Conservation (phyloP, 768 basidiomycete species). For the Agrocybe chaxingu region DNA sequence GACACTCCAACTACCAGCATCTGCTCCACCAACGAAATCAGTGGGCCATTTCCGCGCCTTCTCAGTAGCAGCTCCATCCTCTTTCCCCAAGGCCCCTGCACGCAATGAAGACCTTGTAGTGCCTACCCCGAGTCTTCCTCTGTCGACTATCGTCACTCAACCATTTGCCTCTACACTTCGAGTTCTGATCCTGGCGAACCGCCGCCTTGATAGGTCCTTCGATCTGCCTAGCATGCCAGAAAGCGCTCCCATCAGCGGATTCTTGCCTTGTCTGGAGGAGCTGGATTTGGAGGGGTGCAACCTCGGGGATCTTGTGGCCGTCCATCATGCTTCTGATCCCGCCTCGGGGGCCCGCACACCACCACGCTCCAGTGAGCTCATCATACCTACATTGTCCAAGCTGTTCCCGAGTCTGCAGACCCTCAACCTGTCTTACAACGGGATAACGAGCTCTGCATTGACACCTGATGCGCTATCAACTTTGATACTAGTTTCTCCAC, state of each 20-base stretch:
- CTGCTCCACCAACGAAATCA: slow-evolving; percentile 48
- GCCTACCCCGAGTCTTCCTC: slow-evolving; percentile 66
- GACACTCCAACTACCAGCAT: slow-evolving; percentile 64
- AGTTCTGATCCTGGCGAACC: slow-evolving; percentile 56
- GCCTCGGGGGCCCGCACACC: slow-evolving; percentile 31
- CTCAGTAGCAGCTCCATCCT: slow-evolving; percentile 42
- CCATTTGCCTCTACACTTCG: slow-evolving; percentile 58
- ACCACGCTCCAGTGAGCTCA: slow-evolving; percentile 45
- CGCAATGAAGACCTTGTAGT: slow-evolving; percentile 43
- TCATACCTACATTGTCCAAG: slow-evolving; percentile 56
- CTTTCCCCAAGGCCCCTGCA: slow-evolving; percentile 18
- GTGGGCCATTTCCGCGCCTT: slow-evolving; percentile 58
- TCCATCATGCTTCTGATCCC: slow-evolving; percentile 31
- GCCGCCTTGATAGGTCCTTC: slow-evolving; percentile 67
- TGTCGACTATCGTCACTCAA: slow-evolving; percentile 57
- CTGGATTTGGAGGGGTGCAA: slow-evolving; percentile 73
- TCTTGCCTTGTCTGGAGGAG: slow-evolving; percentile 71
- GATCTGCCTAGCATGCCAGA: slow-evolving; percentile 40
- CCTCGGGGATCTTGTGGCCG: slow-evolving; percentile 55
- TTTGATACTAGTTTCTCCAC: slow-evolving; percentile 47
- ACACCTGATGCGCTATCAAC: slow-evolving; percentile 41
- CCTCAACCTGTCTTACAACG: slow-evolving; percentile 77
- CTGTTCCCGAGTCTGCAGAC: slow-evolving; percentile 70
- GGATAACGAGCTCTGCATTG: slow-evolving; percentile 52
- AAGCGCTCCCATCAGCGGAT: slow-evolving; percentile 22